A percentile compares a stretch with the other conserved stretches of the same genome.
phyloP scores from a whole-genome alignment of 1,284 basidiomycete genomes.

The Ceratobasidium sp. region DNA sequence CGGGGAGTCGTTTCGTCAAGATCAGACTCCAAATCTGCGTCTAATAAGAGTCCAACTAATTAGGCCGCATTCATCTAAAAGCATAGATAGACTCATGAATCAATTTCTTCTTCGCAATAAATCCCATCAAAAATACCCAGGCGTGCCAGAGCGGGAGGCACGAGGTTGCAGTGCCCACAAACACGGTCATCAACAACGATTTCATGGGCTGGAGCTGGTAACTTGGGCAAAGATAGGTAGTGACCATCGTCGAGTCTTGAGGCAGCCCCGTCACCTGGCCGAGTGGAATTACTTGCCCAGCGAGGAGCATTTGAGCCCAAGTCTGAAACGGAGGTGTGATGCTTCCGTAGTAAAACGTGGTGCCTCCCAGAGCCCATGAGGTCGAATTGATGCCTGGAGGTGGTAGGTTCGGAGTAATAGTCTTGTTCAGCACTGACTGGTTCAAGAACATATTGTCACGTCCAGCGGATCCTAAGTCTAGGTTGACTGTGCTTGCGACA shows the following conservation, averaged over 20 bases:
- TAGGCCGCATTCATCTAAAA: no score
- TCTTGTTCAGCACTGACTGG: not conserved
- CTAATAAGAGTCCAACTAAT: no score
- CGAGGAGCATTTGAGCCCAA: not conserved
- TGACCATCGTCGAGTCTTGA: not conserved
- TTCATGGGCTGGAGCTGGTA: conserved; percentile 7
- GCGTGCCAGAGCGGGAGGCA: conserved; percentile 9
- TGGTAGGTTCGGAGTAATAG: not conserved
- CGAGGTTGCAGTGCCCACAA: conserved; percentile 25
- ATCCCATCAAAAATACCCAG: not conserved
- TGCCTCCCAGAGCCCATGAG: not conserved
- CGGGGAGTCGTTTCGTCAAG: no score
- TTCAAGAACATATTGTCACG: conserved; percentile 5
- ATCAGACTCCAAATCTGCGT: no score
- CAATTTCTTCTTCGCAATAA: no score
- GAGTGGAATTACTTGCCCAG: not conserved
- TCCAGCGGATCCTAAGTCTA: conserved; percentile 7
- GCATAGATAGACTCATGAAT: no score
- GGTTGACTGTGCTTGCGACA: conserved; percentile 15
- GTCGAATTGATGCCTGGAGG: not conserved
- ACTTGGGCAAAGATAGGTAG: conserved; percentile 19
- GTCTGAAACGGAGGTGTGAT: not conserved
- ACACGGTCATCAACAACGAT: not conserved
- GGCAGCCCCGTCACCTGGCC: not conserved
- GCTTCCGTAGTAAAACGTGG: not conserved